Percentiles rank a stretch among this genome's conserved stretches.
These are phyloP conservation scores for Kazachstania viticola DNA, from an alignment of 805 yeast genomes.

Conservation along the genomic window DNA sequence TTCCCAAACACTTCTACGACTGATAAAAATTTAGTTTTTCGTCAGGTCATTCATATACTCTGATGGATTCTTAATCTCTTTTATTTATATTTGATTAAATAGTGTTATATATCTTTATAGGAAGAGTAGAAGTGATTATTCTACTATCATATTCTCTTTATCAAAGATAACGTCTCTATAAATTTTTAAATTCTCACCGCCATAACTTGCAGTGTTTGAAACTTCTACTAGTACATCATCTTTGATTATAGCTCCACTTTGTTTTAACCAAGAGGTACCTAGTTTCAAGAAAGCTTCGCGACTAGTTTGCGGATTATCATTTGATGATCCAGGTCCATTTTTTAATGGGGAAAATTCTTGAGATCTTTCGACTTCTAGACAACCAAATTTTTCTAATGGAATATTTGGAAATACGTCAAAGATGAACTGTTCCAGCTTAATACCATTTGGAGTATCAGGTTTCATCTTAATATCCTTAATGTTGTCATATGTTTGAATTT, in stretches of 20 bases:
- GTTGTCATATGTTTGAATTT: slow-evolving; percentile 52
- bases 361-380: slow-evolving; percentile 77
- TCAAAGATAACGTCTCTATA: slow-evolving; percentile 37
- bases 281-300: slow-evolving; percentile 49
- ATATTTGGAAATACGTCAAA: slow-evolving; percentile 89
- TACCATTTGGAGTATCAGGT: slow-evolving; percentile 81
- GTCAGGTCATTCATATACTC: neutral
- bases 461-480: slow-evolving; percentile 35
- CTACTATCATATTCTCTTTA: slow-evolving; percentile 2
- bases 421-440: slow-evolving; percentile 91
- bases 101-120: too few species aligned
- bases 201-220: slow-evolving; percentile 59
- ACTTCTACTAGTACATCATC: slow-evolving; percentile 56
- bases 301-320: slow-evolving; percentile 81
- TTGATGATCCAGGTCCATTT: slow-evolving; percentile 72
- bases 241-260: slow-evolving; percentile 54
- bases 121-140: neutral
- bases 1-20: too few species aligned
- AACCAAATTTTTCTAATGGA: slow-evolving; percentile 62
- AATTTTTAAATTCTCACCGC: slow-evolving; percentile 56
- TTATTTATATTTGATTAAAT: neutral
- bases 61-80: too few species aligned
- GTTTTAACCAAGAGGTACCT: slow-evolving; percentile 61
- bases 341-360: slow-evolving; percentile 91
- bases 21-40: too few species aligned